Base-by-base conservation (phyloP, 495 filamentous ascomycete genomes). In the Penicillium lagena region DNA sequence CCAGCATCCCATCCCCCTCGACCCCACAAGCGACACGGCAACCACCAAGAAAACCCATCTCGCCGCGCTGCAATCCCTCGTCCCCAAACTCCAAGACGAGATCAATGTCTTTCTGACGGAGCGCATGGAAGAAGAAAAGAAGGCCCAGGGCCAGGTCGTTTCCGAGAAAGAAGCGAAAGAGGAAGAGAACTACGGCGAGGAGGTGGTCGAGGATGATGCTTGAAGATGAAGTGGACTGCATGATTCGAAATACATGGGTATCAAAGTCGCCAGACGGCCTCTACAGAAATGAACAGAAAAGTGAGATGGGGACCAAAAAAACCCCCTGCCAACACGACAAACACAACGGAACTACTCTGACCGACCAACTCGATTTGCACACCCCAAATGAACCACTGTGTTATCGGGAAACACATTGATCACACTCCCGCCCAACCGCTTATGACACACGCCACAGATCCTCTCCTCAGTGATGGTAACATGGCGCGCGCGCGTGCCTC, bases 381-480 rank as follows among this genome's bases (percentile, higher is more conserved):
- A 95, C 10, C 87, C 88, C 58, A 91, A 85, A 68, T 95, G 89
- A 43, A 95, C 85, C 11, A 93, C 87, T 35, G 67, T 70, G 51
- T 77, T 76, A 57, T 82, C 78, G 35, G 85, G 81, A 57, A 80
- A 78, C 43, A 86, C 82, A 59, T 81, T 78, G 41, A 97, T 85
- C 13, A 94, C 93, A 63, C 85, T 93, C 11, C 87, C 82, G 7
- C 94, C 93, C 49, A 98, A 76, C 45, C 93, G 69, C 69, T 96
- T 96, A 62, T 95, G 83, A 60, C 93, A 98, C 32, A 93, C 85
- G 9, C 85, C 82, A 61, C 93, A 98, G 15, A 93, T 83, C 46
- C 87, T 75, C 51, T 96, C 90, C 54, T 98, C 91, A 2, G 71
- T 74, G 45, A 98, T 79, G 7, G 89, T 78, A 29, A 95, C 89